Conservation (phyloP, 2,329 filamentous ascomycete genomes). For the Alternaria angustiovoidea region DNA sequence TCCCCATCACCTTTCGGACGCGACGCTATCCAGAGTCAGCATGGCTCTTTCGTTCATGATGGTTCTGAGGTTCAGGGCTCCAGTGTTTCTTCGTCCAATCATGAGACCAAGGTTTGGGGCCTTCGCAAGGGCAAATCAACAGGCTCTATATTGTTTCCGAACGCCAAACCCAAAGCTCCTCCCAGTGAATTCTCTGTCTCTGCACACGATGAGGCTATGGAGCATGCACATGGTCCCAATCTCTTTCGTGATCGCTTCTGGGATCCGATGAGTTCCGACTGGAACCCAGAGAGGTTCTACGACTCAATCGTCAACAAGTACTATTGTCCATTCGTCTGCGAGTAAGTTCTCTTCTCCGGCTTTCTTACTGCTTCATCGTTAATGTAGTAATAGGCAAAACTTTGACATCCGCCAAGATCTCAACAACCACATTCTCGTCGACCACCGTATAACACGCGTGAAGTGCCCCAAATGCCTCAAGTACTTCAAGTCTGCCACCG, state of each 20-base stretch:
- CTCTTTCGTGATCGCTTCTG: constrained; percentile 53
- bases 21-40: not conserved
- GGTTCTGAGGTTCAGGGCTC: constrained; percentile 6
- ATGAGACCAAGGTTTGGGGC: constrained; percentile 34
- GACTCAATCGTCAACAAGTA: constrained; percentile 56
- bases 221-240: constrained; percentile 45
- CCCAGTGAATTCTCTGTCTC: constrained; percentile 41
- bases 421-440: constrained; percentile 46
- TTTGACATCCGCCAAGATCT: constrained; percentile 42
- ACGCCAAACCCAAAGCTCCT: constrained; percentile 42
- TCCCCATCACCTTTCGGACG: too few species aligned
- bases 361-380: not conserved
- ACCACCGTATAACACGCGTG: constrained; percentile 47
- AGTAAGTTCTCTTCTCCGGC: constrained; percentile 46
- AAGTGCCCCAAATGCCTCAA: constrained; percentile 54
- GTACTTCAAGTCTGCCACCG: constrained; percentile 48
- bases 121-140: constrained; percentile 29
- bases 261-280: constrained; percentile 61
- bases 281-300: constrained; percentile 60
- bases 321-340: constrained; percentile 65
- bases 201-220: constrained; percentile 36
- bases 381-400: constrained; percentile 29
- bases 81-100: constrained; percentile 9
- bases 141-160: constrained; percentile 47
- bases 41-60: not conserved